Percentiles rank a stretch among this genome's conserved stretches.
These are phyloP conservation scores for Coriaria nepalensis DNA, from an alignment of 306 rosid species.

Conservation along the genomic window DNA sequence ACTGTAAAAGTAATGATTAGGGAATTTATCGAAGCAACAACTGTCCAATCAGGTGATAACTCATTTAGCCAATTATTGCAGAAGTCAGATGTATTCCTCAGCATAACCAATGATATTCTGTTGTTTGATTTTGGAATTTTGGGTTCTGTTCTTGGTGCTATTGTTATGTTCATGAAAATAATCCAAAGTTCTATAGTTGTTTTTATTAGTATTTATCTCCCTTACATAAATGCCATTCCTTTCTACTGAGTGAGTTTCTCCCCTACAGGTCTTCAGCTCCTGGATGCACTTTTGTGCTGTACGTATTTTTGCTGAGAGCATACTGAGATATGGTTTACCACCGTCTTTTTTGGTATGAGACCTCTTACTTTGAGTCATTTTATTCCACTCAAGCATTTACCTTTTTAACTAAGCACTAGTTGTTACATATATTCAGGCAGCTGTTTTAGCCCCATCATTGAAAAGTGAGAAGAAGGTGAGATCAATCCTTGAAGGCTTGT, in stretches of 20 bases:
- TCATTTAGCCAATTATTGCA: too few species aligned
- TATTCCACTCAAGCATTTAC: conserved; percentile 10
- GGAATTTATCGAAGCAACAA: too few species aligned
- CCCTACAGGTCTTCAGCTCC: conserved; percentile 70
- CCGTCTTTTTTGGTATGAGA: conserved; percentile 70
- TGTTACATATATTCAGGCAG: conserved; percentile 45
- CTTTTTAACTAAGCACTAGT: conserved; percentile 9
- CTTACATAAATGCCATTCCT: not conserved
- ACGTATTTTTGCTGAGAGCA: conserved; percentile 74
- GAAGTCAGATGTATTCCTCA: too few species aligned
- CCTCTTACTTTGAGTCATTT: conserved; percentile 10
- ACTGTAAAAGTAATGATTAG: too few species aligned
- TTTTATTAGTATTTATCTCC: not conserved
- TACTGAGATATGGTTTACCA: conserved; percentile 89
- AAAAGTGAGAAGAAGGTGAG: conserved; percentile 83
- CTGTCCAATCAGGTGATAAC: too few species aligned
- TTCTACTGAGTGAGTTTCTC: conserved; percentile 11
- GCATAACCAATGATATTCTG: too few species aligned
- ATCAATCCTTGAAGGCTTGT: conserved; percentile 67
- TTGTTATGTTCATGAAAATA: too few species aligned
- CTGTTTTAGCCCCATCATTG: conserved; percentile 61
- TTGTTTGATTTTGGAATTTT: too few species aligned
- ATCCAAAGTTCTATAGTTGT: too few species aligned
- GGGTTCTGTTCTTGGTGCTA: too few species aligned
- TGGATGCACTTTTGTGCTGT: conserved; percentile 96